phyloP scores from a whole-genome alignment of 2,329 filamentous ascomycete species.

The Chrysosporium keratinophilum region DNA sequence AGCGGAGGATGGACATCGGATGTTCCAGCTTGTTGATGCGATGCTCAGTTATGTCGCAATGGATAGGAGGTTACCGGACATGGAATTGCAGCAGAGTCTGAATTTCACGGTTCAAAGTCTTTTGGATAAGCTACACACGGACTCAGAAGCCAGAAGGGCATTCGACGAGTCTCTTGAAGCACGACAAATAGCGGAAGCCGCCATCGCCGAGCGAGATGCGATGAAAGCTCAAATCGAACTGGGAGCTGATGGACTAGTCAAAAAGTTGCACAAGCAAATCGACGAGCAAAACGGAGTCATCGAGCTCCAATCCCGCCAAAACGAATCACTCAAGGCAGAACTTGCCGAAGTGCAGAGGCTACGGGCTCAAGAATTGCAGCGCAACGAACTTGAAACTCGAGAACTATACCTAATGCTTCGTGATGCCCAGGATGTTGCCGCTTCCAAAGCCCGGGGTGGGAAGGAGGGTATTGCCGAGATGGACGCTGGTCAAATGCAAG shows the following conservation, averaged over 20 bases:
- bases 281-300: slow-evolving; percentile 88
- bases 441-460: slow-evolving; percentile 55
- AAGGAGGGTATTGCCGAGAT: slow-evolving; percentile 47
- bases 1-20: slow-evolving; percentile 78
- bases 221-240: slow-evolving; percentile 80
- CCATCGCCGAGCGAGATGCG: slow-evolving; percentile 92
- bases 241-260: slow-evolving; percentile 85
- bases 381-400: slow-evolving; percentile 90
- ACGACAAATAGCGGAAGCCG: slow-evolving; percentile 85
- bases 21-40: slow-evolving; percentile 97
- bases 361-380: slow-evolving; percentile 79
- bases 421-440: slow-evolving; percentile 91
- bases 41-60: slow-evolving; percentile 99
- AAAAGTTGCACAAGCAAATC: slow-evolving; percentile 85
- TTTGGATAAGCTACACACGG: slow-evolving; percentile 90
- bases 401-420: slow-evolving; percentile 97
- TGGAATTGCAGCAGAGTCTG: slow-evolving; percentile 94
- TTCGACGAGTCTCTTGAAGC: slow-evolving; percentile 85
- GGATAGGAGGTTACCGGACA: slow-evolving; percentile 88
- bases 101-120: slow-evolving; percentile 96
- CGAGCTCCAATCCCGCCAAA: slow-evolving; percentile 74
- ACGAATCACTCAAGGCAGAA: slow-evolving; percentile 79
- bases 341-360: slow-evolving; percentile 76
- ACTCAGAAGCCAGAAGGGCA: slow-evolving; percentile 85
- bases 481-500: slow-evolving; percentile 70